Percentiles rank a stretch among this genome's conserved stretches.
Evolutionary conservation across 2,329 filamentous ascomycete species (phyloP).

Genomic region (Colletotrichum sp.): DNA sequence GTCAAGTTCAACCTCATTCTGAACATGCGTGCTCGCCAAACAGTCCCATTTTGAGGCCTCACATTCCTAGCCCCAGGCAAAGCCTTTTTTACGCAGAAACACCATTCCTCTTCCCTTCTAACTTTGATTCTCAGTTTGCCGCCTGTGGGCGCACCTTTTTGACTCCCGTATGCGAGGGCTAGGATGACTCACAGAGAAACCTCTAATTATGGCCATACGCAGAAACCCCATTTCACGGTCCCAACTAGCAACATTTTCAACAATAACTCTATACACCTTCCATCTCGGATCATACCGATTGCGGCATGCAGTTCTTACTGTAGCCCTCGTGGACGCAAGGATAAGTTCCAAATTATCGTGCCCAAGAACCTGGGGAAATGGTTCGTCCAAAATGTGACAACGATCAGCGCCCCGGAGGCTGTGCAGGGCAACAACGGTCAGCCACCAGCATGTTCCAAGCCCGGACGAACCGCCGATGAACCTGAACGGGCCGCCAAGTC

Average conservation of each 20-base stretch:
- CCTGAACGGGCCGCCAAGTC: background rate
- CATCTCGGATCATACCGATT: background rate
- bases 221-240: background rate
- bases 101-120: background rate
- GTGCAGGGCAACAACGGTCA: background rate
- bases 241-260: background rate
- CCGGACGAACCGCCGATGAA: background rate
- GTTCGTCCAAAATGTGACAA: background rate
- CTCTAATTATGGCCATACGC: no score
- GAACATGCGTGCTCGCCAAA: background rate
- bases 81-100: no score
- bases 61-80: background rate
- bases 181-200: no score
- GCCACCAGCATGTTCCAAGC: background rate
- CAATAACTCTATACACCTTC: background rate
- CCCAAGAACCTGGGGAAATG: background rate
- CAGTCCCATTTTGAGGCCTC: background rate
- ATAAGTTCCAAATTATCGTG: background rate
- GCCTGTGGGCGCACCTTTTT: no score
- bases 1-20: background rate
- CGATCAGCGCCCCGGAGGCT: background rate
- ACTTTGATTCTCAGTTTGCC: no score
- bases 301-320: fast-evolving
- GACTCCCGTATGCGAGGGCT: no score
- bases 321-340: background rate